Base-by-base conservation (phyloP, 805 yeast genomes). In the Novakomyces olei region DNA sequence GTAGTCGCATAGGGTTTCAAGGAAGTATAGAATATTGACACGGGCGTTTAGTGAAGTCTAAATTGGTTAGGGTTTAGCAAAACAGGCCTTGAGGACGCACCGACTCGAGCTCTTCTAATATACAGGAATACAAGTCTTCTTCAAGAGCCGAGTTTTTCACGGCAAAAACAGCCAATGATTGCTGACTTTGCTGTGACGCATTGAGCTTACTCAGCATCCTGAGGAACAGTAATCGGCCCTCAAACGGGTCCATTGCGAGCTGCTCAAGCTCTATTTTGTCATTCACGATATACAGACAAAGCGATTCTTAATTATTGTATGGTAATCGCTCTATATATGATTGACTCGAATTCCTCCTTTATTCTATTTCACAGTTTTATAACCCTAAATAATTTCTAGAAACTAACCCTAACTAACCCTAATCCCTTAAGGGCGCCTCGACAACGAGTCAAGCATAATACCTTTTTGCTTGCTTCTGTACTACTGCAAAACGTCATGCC, bases 221-320 rank as follows among this genome's bases (percentile, higher is more conserved):
- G 4, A 69, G 61, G 44, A 83, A 73, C 50, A 74, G 75, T 29
- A 79, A 55, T 37, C 85, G 64, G 4, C 83, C 81, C 45, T 79
- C 93, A 49, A 85, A 78, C 1, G 93, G 72, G 48, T 83, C 94
- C 92, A 83, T 30, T n/a, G 9, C 23, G 19, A 2, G n/a, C n/a
- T n/a, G n/a, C n/a, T n/a, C n/a, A n/a, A n/a, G n/a, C n/a, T n/a
- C n/a, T n/a, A n/a, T n/a, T n/a, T n/a, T n/a, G n/a, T n/a, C n/a
- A n/a, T n/a, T n/a, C n/a, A n/a, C n/a, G n/a, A n/a, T n/a, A n/a
- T n/a, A n/a, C n/a, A n/a, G n/a, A n/a, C n/a, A n/a, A n/a, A n/a
- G n/a, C n/a, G n/a, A n/a, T n/a, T n/a, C n/a, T n/a, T n/a, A n/a
- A n/a, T n/a, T n/a, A n/a, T n/a, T n/a, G n/a, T n/a, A n/a, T n/a